Evolutionary conservation across 257 asterid species (phyloP), one percentile per base, ranked within the genome.

Genomic region (Solanum paucissectum): DNA sequence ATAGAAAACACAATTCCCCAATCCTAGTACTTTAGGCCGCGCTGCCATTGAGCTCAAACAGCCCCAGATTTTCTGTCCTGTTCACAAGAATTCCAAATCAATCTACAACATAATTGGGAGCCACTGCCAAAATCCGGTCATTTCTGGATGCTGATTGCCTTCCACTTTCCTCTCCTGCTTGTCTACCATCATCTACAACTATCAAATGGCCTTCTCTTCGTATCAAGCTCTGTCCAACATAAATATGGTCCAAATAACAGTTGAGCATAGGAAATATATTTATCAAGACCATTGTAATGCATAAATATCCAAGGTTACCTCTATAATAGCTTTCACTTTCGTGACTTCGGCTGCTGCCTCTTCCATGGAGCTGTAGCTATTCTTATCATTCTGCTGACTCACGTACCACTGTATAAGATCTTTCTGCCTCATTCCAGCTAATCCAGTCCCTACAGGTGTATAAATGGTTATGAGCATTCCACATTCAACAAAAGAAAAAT

Each of bases 361-460:
- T 12, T 94, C 98, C 93, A 90, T 92, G 79, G 98, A 89, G 87
- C 88, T 93, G 88, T 96, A 96, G 86, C 64, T 89, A 86, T 93
- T 95, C 90, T 93, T 95, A 92, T 92, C 95, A 62, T 97, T 95
- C 93, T 97, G 99, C 89, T 95, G 98, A 76, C 84, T 89, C 11
- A 96, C 90, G 71, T 94, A 97, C 99, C 99, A 95, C 32, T 95
- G 94, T 84, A 97, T 95, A 83, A 97, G 93, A 86, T 97, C 99
- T 89, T 93, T 92, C 94, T 95, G 99, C 88, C 93, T 92, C 96
- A 97, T 87, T 86, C 99, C 99, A 86, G 98, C 95, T 91, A 97
- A 89, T 8, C 93, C 99, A 32, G 93, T 83, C 87, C 98, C 97
- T 92, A 87, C 40, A 69, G 23, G 20, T 83, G 87, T 86, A 79